Percentiles rank a stretch among this genome's conserved stretches.
phyloP scores from a whole-genome alignment of 441 rosid species.

The Melastoma candidum region DNA sequence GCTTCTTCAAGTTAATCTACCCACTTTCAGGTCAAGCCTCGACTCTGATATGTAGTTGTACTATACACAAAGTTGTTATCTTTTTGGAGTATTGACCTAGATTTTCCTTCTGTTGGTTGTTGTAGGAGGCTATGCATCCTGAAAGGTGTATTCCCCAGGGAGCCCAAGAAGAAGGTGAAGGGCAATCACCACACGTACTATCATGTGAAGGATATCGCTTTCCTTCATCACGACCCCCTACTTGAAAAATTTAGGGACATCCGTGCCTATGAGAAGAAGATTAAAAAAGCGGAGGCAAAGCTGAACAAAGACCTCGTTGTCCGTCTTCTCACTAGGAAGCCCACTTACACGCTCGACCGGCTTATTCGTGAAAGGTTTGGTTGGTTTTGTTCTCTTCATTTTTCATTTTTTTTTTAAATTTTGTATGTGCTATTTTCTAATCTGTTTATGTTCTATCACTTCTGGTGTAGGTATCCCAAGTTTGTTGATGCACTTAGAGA shows the following conservation, averaged over 20 bases:
- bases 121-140: slow-evolving; percentile 67
- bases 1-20: slow-evolving; percentile 61
- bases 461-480: slow-evolving; percentile 58
- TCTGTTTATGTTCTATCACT: background rate
- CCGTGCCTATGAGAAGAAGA: slow-evolving; percentile 59
- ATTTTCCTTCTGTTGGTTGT: background rate
- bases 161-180: slow-evolving; percentile 83
- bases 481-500: slow-evolving; percentile 85
- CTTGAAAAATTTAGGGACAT: slow-evolving; percentile 80
- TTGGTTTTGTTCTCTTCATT: slow-evolving; percentile 5
- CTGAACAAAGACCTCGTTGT: slow-evolving; percentile 62
- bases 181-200: slow-evolving; percentile 93
- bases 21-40: slow-evolving; percentile 54
- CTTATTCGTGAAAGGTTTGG: slow-evolving; percentile 68
- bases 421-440: background rate
- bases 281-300: slow-evolving; percentile 71
- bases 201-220: slow-evolving; percentile 77
- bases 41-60: background rate
- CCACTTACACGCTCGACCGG: slow-evolving; percentile 54
- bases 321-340: slow-evolving; percentile 56
- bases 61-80: background rate
- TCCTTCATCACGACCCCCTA: slow-evolving; percentile 72
- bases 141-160: slow-evolving; percentile 80
- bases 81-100: background rate
- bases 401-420: background rate